A percentile compares a stretch with the other conserved stretches of the same genome.
These are phyloP conservation scores for Tripterygium wilfordii DNA, from an alignment of 177 flowering plant species.

Conservation along the genomic window DNA sequence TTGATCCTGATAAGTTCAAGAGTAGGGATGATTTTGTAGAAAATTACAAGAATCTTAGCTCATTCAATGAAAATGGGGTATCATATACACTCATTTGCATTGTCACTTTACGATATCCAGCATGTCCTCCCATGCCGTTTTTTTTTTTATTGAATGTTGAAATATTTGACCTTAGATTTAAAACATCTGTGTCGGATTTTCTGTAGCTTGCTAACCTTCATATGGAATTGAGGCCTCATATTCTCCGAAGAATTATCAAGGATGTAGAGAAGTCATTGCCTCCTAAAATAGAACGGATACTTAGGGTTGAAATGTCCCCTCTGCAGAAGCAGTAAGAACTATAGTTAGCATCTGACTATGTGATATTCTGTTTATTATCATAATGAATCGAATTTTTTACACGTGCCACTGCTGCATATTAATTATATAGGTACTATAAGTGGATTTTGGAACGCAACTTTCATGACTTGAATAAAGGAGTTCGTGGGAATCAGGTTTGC, in stretches of 20 bases:
- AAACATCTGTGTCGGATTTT: no score
- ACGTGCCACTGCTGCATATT: no score
- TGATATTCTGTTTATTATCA: no score
- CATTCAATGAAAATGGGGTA: constrained; percentile 95
- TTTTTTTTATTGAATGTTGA: no score
- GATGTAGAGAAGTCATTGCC: constrained; percentile 99
- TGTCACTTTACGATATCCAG: no score
- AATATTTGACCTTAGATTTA: no score
- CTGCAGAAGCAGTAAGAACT: constrained; percentile 92
- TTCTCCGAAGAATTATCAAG: constrained; percentile 92
- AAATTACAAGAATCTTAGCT: constrained; percentile 93
- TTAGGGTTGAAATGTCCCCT: constrained; percentile 98
- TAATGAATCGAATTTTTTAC: no score
- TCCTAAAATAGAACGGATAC: constrained; percentile 95
- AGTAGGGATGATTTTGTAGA: constrained; percentile 90
- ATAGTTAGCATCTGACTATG: constrained; percentile 2
- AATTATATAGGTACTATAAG: constrained; percentile 88
- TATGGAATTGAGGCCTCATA: constrained; percentile 94
- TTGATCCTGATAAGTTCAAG: constrained; percentile 83
- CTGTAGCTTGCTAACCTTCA: constrained; percentile 94
- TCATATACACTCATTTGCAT: neutral
- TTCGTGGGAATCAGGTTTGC: constrained; percentile 98
- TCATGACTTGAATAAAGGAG: constrained; percentile 95
- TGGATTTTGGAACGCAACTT: constrained; percentile 99
- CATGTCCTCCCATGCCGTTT: no score